Conservation (phyloP, 805 yeast genomes). For the Zygotorulaspora florentina region DNA sequence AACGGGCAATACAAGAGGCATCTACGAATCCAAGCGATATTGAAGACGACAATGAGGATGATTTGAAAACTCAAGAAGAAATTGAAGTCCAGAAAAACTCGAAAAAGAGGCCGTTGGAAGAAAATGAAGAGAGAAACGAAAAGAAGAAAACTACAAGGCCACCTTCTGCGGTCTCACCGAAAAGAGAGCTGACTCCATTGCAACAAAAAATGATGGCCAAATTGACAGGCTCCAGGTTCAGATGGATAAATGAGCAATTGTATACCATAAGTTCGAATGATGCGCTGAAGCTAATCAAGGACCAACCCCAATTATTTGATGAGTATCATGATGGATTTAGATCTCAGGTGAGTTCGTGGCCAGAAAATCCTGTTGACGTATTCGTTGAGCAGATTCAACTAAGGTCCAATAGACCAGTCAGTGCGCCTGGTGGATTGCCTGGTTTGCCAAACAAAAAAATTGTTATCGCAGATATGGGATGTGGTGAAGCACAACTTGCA, state of each 20-base stretch:
- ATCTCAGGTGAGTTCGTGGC: constrained; percentile 95
- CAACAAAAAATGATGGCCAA: constrained; percentile 96
- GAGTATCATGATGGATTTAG: constrained; percentile 95
- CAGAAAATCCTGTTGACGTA: constrained; percentile 95
- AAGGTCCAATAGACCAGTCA: constrained; percentile 61
- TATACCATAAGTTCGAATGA: constrained; percentile 78
- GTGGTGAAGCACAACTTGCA: constrained; percentile 94
- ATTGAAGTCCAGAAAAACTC: constrained; percentile 3
- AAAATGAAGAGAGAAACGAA: constrained; percentile 13
- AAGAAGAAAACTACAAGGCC: constrained; percentile 6
- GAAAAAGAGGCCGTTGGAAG: not conserved
- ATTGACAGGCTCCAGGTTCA: constrained; percentile 87
- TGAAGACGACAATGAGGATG: constrained; percentile 3
- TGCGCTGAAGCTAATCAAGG: constrained; percentile 66
- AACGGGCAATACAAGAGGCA: constrained; percentile 8
- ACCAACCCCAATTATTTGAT: constrained; percentile 84
- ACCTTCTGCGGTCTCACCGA: constrained; percentile 14
- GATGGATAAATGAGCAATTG: constrained; percentile 98
- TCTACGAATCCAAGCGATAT: not conserved
- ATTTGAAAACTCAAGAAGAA: not conserved
- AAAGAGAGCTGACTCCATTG: constrained; percentile 65
- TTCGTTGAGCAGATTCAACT: constrained; percentile 67
- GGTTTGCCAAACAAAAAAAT: constrained; percentile 55
- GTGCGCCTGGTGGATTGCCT: constrained; percentile 95
- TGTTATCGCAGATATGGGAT: constrained; percentile 96